Conservation (phyloP, 192 early-diverging fungal species). For the Gaertneriomyces sp. region DNA sequence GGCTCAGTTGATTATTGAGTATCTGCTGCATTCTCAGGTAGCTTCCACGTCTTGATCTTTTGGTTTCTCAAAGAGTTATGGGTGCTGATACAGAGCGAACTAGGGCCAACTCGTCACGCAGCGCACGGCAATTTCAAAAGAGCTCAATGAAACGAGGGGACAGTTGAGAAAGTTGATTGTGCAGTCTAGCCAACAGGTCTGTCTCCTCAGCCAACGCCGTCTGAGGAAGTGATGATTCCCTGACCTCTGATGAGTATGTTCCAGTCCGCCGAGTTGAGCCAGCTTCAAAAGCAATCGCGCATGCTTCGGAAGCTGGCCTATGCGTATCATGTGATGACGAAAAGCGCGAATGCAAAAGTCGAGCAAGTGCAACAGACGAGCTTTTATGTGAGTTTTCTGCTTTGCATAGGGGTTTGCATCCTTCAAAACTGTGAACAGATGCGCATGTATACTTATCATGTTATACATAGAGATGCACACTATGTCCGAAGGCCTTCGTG, state of each 20-base stretch:
- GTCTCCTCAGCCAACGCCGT: not conserved
- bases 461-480: constrained; percentile 27
- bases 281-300: constrained; percentile 42
- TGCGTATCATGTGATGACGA: constrained; percentile 54
- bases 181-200: not conserved
- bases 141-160: constrained; percentile 19
- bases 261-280: constrained; percentile 30
- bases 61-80: not conserved
- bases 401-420: not conserved
- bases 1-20: constrained; percentile 56
- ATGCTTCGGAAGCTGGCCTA: constrained; percentile 46
- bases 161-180: constrained; percentile 3
- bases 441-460: not conserved
- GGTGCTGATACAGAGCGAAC: not conserved
- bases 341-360: constrained; percentile 29
- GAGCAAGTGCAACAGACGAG: not conserved
- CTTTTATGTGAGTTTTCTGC: not conserved
- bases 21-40: constrained; percentile 51
- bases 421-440: not conserved
- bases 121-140: constrained; percentile 12
- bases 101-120: constrained; percentile 26
- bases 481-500: constrained; percentile 49
- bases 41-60: not conserved
- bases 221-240: not conserved
- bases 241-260: constrained; percentile 7